Conservation (phyloP, 2,329 filamentous ascomycete genomes). For the Pseudonectria buxi region DNA sequence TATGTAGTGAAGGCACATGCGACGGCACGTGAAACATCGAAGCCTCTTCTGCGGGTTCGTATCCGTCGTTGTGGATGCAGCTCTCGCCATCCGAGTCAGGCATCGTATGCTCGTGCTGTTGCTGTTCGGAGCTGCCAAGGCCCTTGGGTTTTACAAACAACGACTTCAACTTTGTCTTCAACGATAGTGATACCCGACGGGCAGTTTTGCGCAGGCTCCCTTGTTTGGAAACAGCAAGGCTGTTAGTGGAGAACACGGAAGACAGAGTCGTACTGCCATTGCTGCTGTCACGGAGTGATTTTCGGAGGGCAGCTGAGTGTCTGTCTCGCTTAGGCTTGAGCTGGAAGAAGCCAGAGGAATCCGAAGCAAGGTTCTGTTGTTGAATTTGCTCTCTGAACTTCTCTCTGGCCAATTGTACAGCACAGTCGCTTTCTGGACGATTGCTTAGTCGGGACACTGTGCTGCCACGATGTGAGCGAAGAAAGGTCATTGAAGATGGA, state of each 20-base stretch:
- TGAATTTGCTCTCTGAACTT: slow-evolving; percentile 29
- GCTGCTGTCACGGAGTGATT: slow-evolving; percentile 43
- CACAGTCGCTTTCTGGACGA: slow-evolving; percentile 25
- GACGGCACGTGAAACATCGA: slow-evolving; percentile 43
- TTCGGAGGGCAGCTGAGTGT: slow-evolving; percentile 33
- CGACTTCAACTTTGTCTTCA: slow-evolving; percentile 54
- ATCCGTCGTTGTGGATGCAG: slow-evolving; percentile 28
- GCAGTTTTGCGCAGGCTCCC: slow-evolving; percentile 42
- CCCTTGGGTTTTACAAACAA: slow-evolving; percentile 26
- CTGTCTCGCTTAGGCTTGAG: slow-evolving; percentile 30
- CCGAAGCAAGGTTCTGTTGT: slow-evolving; percentile 31
- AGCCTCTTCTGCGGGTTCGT: slow-evolving; percentile 31
- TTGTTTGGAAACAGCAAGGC: slow-evolving; percentile 19
- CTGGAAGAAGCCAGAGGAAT: slow-evolving; percentile 39
- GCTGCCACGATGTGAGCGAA: slow-evolving; percentile 28
- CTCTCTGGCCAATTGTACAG: slow-evolving; percentile 30
- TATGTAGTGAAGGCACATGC: slow-evolving; percentile 44
- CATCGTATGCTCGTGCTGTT: slow-evolving; percentile 5
- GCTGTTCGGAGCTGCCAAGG: slow-evolving; percentile 4
- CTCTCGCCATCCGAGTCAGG: slow-evolving; percentile 22
- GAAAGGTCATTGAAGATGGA: slow-evolving; percentile 51
- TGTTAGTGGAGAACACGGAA: slow-evolving; percentile 23
- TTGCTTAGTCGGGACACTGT: slow-evolving; percentile 11
- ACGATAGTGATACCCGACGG: slow-evolving; percentile 53
- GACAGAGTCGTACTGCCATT: slow-evolving; percentile 31